These are phyloP conservation scores for Melaleuca alternifolia DNA, from an alignment of 345 rosid genomes.

Conservation along the genomic window DNA sequence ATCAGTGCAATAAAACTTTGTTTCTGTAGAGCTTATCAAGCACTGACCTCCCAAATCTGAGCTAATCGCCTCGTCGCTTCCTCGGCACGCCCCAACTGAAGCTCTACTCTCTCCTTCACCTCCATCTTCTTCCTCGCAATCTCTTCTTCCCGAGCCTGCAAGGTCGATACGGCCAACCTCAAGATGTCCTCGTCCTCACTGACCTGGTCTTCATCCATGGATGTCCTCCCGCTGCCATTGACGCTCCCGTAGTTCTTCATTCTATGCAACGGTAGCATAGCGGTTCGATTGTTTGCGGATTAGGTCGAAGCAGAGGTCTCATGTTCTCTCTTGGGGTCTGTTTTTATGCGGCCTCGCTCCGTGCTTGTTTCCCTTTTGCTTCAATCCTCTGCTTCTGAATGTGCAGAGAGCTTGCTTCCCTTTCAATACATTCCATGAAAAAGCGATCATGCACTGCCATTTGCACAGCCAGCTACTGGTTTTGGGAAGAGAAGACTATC, in stretches of 20 bases:
- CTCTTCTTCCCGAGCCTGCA: slow-evolving; percentile 77
- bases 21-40: not conserved
- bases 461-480: not conserved
- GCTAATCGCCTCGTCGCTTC: slow-evolving; percentile 65
- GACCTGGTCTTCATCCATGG: slow-evolving; percentile 31
- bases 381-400: slow-evolving; percentile 29
- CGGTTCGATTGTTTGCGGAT: not conserved
- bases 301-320: not conserved
- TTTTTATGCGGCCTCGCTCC: not conserved
- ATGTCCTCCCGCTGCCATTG: slow-evolving; percentile 24
- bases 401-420: slow-evolving; percentile 22
- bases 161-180: slow-evolving; percentile 36
- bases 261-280: not conserved
- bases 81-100: slow-evolving; percentile 57
- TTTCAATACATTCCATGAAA: slow-evolving; percentile 12
- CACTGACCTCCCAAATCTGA: slow-evolving; percentile 52
- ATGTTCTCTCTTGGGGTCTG: not conserved
- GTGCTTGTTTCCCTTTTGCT: not conserved
- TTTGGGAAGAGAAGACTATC: not conserved
- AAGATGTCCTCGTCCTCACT: slow-evolving; percentile 27
- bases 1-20: not conserved
- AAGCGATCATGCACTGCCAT: slow-evolving; percentile 7
- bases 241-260: slow-evolving; percentile 10
- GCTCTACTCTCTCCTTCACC: slow-evolving; percentile 60
- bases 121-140: slow-evolving; percentile 66